phyloP scores from a whole-genome alignment of 2,329 filamentous ascomycete species.

The Pseudogymnoascus sp. region DNA sequence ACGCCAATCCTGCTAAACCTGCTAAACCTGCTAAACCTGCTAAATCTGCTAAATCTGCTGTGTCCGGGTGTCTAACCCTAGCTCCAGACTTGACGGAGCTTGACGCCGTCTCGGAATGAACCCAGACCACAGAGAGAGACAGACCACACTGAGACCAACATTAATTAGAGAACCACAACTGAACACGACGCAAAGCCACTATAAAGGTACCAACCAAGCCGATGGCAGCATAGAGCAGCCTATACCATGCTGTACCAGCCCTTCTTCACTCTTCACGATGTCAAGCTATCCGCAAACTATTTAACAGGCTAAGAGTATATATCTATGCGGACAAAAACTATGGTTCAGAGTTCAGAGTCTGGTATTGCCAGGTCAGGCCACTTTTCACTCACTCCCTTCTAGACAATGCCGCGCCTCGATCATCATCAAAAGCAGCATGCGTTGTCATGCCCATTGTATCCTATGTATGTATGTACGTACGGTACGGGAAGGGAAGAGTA shows the following conservation, averaged over 20 bases:
- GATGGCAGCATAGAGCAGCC: neutral
- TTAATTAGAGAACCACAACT: neutral
- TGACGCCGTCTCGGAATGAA: neutral
- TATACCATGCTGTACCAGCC: neutral
- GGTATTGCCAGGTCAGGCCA: neutral
- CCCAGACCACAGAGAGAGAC: neutral
- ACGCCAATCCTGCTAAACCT: neutral
- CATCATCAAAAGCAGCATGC: neutral
- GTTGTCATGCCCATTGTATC: constrained; percentile 1
- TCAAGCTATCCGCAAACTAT: neutral
- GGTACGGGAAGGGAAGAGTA: neutral
- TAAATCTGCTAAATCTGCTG: neutral
- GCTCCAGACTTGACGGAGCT: neutral
- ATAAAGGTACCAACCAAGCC: neutral
- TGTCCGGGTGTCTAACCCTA: constrained; percentile 2
- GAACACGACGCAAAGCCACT: neutral
- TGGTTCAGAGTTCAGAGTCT: neutral
- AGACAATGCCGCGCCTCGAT: neutral
- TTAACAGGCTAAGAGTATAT: neutral
- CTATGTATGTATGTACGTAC: neutral
- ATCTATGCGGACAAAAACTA: neutral
- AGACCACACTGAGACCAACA: neutral
- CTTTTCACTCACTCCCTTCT: neutral
- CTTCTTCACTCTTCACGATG: neutral
- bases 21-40: neutral